Evolutionary conservation across 164 flowering plant species (phyloP), one percentile per base, ranked within the genome.

Genomic region (Vitis labrusca): DNA sequence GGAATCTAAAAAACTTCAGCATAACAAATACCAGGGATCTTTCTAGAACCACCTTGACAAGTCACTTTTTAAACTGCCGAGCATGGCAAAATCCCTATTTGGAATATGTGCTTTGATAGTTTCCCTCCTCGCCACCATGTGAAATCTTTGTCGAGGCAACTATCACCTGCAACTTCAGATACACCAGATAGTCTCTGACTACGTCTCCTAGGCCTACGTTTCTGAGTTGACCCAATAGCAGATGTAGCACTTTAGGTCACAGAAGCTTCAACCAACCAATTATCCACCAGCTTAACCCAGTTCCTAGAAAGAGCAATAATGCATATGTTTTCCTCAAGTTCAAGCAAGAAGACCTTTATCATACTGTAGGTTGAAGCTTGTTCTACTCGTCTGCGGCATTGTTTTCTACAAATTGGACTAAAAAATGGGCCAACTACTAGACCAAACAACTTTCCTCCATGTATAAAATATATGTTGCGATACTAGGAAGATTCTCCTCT

Each of bases 81-180:
- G 37, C 63, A 56, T 16, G 99, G 95, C 73, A 96, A 70, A 61
- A 80, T 71, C 49, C 89, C 93, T 85, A 72, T 93, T 77, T 87
- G 86, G 67, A 85, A 85, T 70, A 93, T 59, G 57, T 78, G 68
- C 74, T 87, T 89, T 49, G 89, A 79, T 53, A 83, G 68, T 73
- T 79, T 89, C 19, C 95, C 90, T 48, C 98, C 97, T 62, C 89
- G 80, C 97, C 95, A 90, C 97, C 98, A 92, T 64, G 49, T 71
- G 74, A 88, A 77, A 73, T 74, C 77, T 62, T 65, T 80, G 27
- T 82, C 84, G 51, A 71, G 50, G 55, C 49, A 50, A 66, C 76
- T 78, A 71, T 84, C 84, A 29, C 63, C 70, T 16, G 74, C 49
- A 50, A 76, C 73, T 68, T 84, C 92, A 64, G 80, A 63, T 8